Evolutionary conservation across 805 yeast species (phyloP).

Genomic region (Starmerella bombi): DNA sequence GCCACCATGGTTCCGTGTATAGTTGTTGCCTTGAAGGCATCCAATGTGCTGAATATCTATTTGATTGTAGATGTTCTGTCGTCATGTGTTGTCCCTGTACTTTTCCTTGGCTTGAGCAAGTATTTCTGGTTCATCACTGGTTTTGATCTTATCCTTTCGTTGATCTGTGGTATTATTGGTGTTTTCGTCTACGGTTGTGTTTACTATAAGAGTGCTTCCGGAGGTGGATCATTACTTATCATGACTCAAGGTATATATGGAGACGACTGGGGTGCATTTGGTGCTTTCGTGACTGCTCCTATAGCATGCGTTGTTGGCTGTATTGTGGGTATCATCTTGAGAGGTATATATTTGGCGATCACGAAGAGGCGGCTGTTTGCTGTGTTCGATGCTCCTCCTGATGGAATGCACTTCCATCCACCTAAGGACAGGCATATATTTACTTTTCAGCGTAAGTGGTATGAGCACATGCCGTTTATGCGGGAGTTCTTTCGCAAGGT

Average conservation of each 20-base stretch:
- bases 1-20: conserved; percentile 75
- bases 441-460: conserved; percentile 18
- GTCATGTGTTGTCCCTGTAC: conserved; percentile 70
- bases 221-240: conserved; percentile 64
- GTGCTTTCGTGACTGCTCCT: conserved; percentile 87
- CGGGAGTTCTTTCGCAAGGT: conserved; percentile 6
- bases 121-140: conserved; percentile 59
- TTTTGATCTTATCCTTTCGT: conserved; percentile 70
- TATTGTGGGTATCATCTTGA: conserved; percentile 33
- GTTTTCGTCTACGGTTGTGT: conserved; percentile 76
- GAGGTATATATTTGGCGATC: conserved; percentile 18
- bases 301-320: conserved; percentile 59
- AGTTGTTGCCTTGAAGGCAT: conserved; percentile 71
- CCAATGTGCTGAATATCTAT: conserved; percentile 73
- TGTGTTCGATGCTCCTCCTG: conserved; percentile 18
- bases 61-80: conserved; percentile 84
- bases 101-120: conserved; percentile 64
- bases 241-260: conserved; percentile 55
- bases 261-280: conserved; percentile 87
- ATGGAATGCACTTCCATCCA: conserved; percentile 8
- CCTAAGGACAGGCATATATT: conserved; percentile 16
- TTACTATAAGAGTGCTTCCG: conserved; percentile 50
- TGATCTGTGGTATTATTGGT: conserved; percentile 65
- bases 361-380: conserved; percentile 9
- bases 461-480: conserved; percentile 11